Evolutionary conservation across 257 asterid genomes (phyloP), one percentile per base, ranked within the genome.

Genomic region (Plantago major): DNA sequence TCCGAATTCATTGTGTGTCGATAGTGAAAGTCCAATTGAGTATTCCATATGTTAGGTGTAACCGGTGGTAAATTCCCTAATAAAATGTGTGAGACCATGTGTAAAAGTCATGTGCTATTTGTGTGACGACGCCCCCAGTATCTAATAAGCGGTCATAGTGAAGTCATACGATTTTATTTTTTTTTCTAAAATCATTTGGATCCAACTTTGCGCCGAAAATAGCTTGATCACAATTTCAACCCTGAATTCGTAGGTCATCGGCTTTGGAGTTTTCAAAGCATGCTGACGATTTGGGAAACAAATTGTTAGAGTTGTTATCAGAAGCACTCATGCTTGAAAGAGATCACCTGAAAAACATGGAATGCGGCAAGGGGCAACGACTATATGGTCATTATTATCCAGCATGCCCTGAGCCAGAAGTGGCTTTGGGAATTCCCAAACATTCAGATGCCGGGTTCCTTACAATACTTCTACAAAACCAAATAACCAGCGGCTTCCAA

Each of bases 371-470:
- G 42, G 67, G 62, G 18, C 66, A 67, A 42, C 55, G 60, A 2
- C 9, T 67, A 3, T 8, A 22, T 10, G 14, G 56, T 33, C 67
- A 67, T 48, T 67, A 67, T 60, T 67, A 59, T 53, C 72, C 72
- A 3, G 22, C 72, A 42, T 67, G 72, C 33, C 72, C 72, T 5
- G 67, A 67, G 26, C 72, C 72, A 9, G 62, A 67, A 15, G 55
- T 67, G 17, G 33, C 67, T 0, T 38, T 60, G 13, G 72, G 72
- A 48, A 60, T 30, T 7, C 0, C 30, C 53, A 60, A 67, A 37
- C 72, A 67, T 38, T 42, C 67, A 8, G 72, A 67, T 43, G 55
- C 49, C 3, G 72, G 60, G 14, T 67, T 67, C 65, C 67, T 67
- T 17, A 58, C 67, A 12, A 60, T 67, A 38, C 66, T 67, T 28